These are phyloP conservation scores for Erodium maritimum DNA, from an alignment of 345 rosid genomes.

Conservation along the genomic window DNA sequence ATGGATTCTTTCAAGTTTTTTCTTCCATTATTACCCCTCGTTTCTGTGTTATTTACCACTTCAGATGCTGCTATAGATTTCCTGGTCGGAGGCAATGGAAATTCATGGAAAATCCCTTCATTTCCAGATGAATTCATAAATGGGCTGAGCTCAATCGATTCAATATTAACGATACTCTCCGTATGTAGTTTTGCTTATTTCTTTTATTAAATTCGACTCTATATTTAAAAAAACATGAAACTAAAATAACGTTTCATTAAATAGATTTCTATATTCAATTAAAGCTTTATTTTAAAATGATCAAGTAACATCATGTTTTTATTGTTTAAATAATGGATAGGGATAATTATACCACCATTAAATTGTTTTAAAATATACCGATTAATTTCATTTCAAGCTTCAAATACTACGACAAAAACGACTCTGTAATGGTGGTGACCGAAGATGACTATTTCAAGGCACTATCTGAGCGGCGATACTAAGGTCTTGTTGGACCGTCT, in stretches of 20 bases:
- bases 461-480: slow-evolving; percentile 4
- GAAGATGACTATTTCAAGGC: slow-evolving; percentile 6
- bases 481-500: slow-evolving; percentile 5
- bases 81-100: slow-evolving; percentile 40
- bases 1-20: too few relatives aligned
- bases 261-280: too few relatives aligned
- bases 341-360: too few relatives aligned
- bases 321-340: too few relatives aligned
- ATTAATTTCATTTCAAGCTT: slow-evolving; percentile 3
- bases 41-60: slow-evolving; percentile 1
- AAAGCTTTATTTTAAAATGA: too few relatives aligned
- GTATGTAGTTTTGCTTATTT: too few relatives aligned
- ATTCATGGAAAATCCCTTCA: slow-evolving; percentile 51
- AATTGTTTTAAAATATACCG: too few relatives aligned
- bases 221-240: too few relatives aligned
- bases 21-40: too few relatives aligned
- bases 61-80: slow-evolving; percentile 35
- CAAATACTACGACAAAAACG: slow-evolving; percentile 6
- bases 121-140: slow-evolving; percentile 19
- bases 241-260: too few relatives aligned
- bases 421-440: slow-evolving; percentile 11
- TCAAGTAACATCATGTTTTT: too few relatives aligned
- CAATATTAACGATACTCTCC: slow-evolving; percentile 33
- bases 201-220: too few relatives aligned
- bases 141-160: slow-evolving; percentile 34